Evolutionary conservation across 75 land plant species (phyloP).

Genomic region (Pinus tabuliformis): DNA sequence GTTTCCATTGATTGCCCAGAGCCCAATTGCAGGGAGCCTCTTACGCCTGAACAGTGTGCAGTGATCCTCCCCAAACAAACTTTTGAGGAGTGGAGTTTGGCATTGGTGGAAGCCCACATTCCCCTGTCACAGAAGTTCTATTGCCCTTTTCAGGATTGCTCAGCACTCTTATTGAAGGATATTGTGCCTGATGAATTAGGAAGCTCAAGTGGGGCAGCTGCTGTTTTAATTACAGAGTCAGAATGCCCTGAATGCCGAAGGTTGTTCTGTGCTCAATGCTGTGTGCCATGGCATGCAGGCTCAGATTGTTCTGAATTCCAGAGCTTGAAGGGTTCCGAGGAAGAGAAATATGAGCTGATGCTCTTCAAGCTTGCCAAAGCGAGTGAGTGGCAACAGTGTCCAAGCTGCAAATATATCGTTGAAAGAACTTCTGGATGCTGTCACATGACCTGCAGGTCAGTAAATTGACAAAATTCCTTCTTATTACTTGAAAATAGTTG

Average conservation of each 20-base stretch:
- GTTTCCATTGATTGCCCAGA: constrained; percentile 33
- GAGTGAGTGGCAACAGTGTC: constrained; percentile 41
- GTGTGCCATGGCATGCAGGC: constrained; percentile 43
- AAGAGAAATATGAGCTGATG: constrained; percentile 25
- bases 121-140: constrained; percentile 27
- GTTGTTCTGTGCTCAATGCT: constrained; percentile 48
- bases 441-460: constrained; percentile 51
- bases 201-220: not conserved
- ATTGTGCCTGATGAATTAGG: not conserved
- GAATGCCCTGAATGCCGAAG: constrained; percentile 44
- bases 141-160: constrained; percentile 67
- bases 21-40: constrained; percentile 11
- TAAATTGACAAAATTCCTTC: not conserved
- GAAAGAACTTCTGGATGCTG: constrained; percentile 45
- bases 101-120: constrained; percentile 35
- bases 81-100: constrained; percentile 30
- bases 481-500: too few relatives aligned
- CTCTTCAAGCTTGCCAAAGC: constrained; percentile 27
- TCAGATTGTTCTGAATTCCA: constrained; percentile 29
- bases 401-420: constrained; percentile 26
- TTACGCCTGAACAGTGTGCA: constrained; percentile 23
- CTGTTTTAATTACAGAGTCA: not conserved
- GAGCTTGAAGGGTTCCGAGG: constrained; percentile 8
- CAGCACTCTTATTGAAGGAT: constrained; percentile 39
- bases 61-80: constrained; percentile 20